Conservation (phyloP, 192 early-diverging fungal genomes). For the Entomortierella parvispora region DNA sequence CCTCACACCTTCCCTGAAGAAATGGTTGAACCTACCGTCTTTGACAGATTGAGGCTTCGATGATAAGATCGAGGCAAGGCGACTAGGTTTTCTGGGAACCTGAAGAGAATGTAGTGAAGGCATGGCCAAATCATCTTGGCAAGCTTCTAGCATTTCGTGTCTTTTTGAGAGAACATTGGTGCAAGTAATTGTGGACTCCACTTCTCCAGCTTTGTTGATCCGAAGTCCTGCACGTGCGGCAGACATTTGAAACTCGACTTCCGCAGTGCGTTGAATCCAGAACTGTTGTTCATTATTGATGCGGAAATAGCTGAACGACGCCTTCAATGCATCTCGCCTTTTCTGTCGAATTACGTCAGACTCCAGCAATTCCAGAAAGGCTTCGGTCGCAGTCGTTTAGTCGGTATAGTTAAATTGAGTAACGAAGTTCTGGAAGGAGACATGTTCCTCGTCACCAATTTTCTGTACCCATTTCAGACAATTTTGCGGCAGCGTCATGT, state of each 20-base stretch:
- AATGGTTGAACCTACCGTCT: slow-evolving; percentile 27
- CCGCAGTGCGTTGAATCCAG: slow-evolving; percentile 16
- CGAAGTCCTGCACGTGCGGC: slow-evolving; percentile 17
- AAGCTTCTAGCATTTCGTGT: slow-evolving; percentile 18
- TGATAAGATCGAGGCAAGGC: slow-evolving; percentile 25
- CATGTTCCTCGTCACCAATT: slow-evolving; percentile 17
- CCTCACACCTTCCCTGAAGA: slow-evolving; percentile 26
- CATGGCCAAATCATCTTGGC: slow-evolving; percentile 27
- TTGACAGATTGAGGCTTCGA: slow-evolving; percentile 37
- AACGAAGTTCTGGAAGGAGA: slow-evolving; percentile 28
- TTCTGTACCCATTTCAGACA: slow-evolving; percentile 23
- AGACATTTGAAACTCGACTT: slow-evolving; percentile 21
- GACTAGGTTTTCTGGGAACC: slow-evolving; percentile 33
- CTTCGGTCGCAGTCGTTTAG: slow-evolving; percentile 19
- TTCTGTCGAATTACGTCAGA: slow-evolving; percentile 28
- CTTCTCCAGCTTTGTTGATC: slow-evolving; percentile 19
- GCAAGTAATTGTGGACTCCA: slow-evolving; percentile 14
- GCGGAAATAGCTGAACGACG: slow-evolving; percentile 17
- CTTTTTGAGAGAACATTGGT: slow-evolving; percentile 16
- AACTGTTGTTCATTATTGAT: slow-evolving; percentile 16
- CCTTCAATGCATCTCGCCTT: slow-evolving; percentile 20
- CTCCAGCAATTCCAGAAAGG: slow-evolving; percentile 23
- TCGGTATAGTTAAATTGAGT: slow-evolving; percentile 22
- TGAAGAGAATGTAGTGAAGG: slow-evolving; percentile 24
- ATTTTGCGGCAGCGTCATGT: slow-evolving; percentile 25